Percentiles rank a stretch among this genome's conserved stretches.
These are phyloP conservation scores for Chloromonas sp. DNA, from an alignment of 163 green algal species.

Conservation along the genomic window DNA sequence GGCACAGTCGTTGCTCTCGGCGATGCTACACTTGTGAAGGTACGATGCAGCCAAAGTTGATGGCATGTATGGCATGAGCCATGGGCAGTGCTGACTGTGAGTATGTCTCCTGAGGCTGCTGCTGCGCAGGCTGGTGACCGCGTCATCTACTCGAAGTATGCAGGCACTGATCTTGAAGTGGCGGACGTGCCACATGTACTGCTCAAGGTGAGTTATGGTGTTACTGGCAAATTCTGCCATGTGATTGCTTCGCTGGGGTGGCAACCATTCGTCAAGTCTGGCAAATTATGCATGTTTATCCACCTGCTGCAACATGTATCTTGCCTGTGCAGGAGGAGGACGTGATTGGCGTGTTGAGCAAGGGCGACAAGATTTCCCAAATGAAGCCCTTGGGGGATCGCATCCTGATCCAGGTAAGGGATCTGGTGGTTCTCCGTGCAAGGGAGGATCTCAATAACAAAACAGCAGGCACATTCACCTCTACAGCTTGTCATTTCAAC, in stretches of 20 bases:
- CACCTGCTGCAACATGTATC: too few species aligned
- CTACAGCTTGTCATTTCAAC: too few species aligned
- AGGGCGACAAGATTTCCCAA: slow-evolving; percentile 66
- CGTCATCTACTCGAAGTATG: slow-evolving; percentile 95
- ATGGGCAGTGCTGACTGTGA: too few species aligned
- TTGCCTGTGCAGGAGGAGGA: slow-evolving; percentile 65
- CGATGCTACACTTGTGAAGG: slow-evolving; percentile 43
- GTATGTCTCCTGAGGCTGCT: too few species aligned
- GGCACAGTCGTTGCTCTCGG: slow-evolving; percentile 49
- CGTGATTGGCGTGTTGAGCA: slow-evolving; percentile 75
- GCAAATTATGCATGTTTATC: too few species aligned
- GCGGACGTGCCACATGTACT: slow-evolving; percentile 69
- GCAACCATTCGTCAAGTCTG: neutral
- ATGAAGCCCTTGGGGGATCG: slow-evolving; percentile 78
- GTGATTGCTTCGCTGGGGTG: neutral
- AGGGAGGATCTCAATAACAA: too few species aligned
- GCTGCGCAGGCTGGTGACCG: slow-evolving; percentile 67
- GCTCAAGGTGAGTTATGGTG: slow-evolving; percentile 66
- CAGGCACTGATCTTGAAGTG: slow-evolving; percentile 84
- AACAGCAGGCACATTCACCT: too few species aligned
- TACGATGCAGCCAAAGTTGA: slow-evolving; percentile 1
- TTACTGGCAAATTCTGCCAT: too few species aligned
- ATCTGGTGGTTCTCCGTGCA: neutral
- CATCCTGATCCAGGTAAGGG: slow-evolving; percentile 71
- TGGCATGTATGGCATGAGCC: too few species aligned